Base-by-base conservation (phyloP, 1,139 yeast species). In the Pichia sp. region DNA sequence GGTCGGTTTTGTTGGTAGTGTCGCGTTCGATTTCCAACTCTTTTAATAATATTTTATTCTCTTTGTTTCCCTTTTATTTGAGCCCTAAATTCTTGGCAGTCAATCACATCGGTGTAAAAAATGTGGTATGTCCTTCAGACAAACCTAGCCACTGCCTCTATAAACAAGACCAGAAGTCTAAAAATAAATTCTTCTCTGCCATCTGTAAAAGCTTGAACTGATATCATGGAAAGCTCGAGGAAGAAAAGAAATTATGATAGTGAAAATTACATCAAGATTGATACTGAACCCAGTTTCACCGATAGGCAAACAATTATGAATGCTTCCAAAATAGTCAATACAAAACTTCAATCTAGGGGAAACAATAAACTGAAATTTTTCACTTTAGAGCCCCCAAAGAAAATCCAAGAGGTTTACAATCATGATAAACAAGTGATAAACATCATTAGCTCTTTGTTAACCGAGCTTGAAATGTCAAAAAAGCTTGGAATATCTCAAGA, bases 391-490 rank as follows among this genome's bases (percentile, higher is more conserved):
- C 13, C 47, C 13, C 53, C 53, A 7, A 26, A 11, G n/a, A 26
- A 19, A 8, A 36, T 30, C 10, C 30, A n/a, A 4, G 51, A 47
- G 3, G 15, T 52, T 5, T 52, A 52, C 31, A 43, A 47, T 13
- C 49, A 48, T 26, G 54, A 52, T 32, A 31, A 15, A 30, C 26
- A 43, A 2, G n/a, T 52, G 4, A 30, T 52, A 19, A 41, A 34
- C 15, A 38, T 41, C 10, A 15, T 52, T 3, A 45, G 47, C 40
- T 19, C 29, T 7, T 36, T 52, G 26, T 13, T 52, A 10, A 19
- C n/a, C 4, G 54, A 52, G 31, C 11, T 43, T 29, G 51, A 52
- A 13, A 15, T 52, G 11, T 26, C 30, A 7, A 43, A 50, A 47
- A 23, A 47, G 5, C 38, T 52, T 19, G 47, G 43, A 8, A 5